Conservation (phyloP, 2,329 filamentous ascomycete species). For the Elsinoe perseae region DNA sequence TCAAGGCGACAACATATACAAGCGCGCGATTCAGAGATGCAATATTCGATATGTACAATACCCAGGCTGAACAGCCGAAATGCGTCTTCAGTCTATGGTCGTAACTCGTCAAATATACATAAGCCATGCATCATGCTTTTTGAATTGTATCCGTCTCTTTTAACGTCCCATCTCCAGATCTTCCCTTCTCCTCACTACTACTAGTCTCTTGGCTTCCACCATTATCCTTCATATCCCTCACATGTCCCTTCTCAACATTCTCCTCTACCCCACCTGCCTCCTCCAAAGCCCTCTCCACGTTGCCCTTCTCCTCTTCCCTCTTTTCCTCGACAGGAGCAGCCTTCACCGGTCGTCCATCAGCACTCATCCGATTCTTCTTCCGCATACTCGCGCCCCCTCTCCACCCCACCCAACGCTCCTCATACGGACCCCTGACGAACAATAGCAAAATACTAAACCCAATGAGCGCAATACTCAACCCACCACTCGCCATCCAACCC, state of each 20-base stretch:
- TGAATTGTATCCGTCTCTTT: not conserved
- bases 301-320: conserved; percentile 1
- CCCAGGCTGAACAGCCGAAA: not conserved
- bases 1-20: not conserved
- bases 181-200: not conserved
- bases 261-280: conserved; percentile 23
- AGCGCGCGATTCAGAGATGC: not conserved
- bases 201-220: conserved; percentile 10
- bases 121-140: conserved; percentile 10
- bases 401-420: conserved; percentile 55
- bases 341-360: conserved; percentile 32
- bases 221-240: conserved; percentile 6
- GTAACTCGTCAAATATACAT: conserved; percentile 4
- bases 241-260: conserved; percentile 27
- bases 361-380: conserved; percentile 35
- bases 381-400: conserved; percentile 47
- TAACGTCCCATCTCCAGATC: not conserved
- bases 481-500: conserved; percentile 52
- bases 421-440: conserved; percentile 46
- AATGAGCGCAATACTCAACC: conserved; percentile 50
- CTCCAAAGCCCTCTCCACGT: conserved; percentile 24
- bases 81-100: conserved; percentile 12
- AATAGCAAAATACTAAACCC: conserved; percentile 26
- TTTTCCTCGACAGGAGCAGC: not conserved
- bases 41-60: conserved; percentile 16